Conservation (phyloP, 148 eudicot genomes). For the Rhododendron ferrugineum region DNA sequence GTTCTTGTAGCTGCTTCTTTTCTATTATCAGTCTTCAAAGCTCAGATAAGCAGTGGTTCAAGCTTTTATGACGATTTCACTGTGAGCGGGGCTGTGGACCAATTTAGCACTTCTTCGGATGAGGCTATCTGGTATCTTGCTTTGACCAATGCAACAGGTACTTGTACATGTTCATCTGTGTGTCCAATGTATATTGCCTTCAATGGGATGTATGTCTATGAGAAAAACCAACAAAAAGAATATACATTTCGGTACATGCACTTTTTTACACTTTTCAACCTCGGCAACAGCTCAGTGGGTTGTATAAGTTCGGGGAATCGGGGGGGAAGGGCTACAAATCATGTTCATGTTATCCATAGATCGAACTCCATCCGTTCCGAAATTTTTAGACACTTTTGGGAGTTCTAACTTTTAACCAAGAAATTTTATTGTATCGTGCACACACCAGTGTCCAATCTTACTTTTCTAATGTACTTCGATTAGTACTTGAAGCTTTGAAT, state of each 20-base stretch:
- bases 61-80: constrained; percentile 61
- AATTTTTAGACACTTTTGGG: not conserved
- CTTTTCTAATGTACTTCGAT: no score
- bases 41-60: constrained; percentile 30
- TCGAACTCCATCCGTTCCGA: not conserved
- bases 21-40: constrained; percentile 23
- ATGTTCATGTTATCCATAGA: not conserved
- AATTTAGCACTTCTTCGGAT: constrained; percentile 79
- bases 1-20: constrained; percentile 22
- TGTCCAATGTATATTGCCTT: not conserved
- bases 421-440: no score
- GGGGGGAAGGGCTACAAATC: not conserved
- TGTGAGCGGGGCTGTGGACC: constrained; percentile 58
- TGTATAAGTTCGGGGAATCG: not conserved
- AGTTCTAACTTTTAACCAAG: not conserved
- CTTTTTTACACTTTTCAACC: no score
- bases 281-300: no score
- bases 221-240: no score
- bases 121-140: constrained; percentile 91
- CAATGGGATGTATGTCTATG: no score
- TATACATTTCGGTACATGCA: no score
- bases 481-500: no score
- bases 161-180: not conserved
- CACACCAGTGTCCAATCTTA: no score
- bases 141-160: constrained; percentile 69